Base-by-base conservation (phyloP, 495 filamentous ascomycete genomes). In the Hypoxylon lienhwacheense region DNA sequence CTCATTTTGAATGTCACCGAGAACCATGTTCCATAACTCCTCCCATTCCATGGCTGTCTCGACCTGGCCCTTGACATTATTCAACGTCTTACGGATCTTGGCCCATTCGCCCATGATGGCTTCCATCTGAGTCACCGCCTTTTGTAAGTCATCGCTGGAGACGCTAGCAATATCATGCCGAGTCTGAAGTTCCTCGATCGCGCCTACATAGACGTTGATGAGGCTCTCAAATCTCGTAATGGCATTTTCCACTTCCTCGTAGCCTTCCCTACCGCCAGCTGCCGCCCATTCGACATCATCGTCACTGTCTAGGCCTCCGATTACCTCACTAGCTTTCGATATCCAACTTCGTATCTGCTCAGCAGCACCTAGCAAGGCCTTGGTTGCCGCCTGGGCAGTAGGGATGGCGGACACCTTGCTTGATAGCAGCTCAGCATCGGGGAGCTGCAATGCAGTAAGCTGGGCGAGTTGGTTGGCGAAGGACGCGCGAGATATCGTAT, bases 31-130 rank as follows among this genome's bases (percentile, higher is more conserved):
- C 91, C 92, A 97, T 15, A 98, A 77, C 72, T 97, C 93, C 67
- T 96, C 91, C 92, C 92, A 98, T 60, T 98, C 93, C 90, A 97
- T 91, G 5, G 93, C 93, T 40, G 96, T 78, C 69, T 97, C 93
- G 4, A 97, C 92, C 56, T 96, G 91, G 29, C 81, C 81, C 64
- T 96, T 95, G 39, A 96, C 84, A 24, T 72, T 83, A 55, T 83
- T 85, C 29, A 98, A 70, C 12, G 86, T 85, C 11, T 65, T 75
- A 60, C 87, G 85, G 49, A 96, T 88, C 54, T 86, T 82, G 2
- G 81, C 74, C 93, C 93, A 98, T 58, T 88, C 88, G n/a, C 77
- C 74, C 47, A 95, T 67, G 31, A 95, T 95, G 11, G 72, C 73
- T 54, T 97, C 91, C 86, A 96, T 96, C 68, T 95, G 89, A 12